Evolutionary conservation across 768 basidiomycete species (phyloP), one percentile per base, ranked within the genome.

Genomic region (Inosperma sp.): DNA sequence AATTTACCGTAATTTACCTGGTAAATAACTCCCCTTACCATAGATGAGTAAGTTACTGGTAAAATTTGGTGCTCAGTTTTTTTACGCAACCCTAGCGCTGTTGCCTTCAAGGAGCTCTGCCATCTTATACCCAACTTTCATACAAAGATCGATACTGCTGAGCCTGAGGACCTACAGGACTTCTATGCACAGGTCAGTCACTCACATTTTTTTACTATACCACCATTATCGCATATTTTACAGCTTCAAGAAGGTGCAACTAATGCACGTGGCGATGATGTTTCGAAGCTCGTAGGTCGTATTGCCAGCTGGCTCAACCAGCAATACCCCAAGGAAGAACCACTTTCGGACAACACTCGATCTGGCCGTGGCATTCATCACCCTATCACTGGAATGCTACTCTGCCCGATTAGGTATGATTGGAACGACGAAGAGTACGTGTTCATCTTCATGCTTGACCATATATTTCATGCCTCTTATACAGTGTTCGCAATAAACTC

Each of bases 241-340:
- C 2, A 67, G 65, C 40, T 67, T 16, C 49, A 55, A 7, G 29
- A 42, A 17, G 65, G 65, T 7, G 61, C 56, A 7, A 55, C 57
- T 40, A 56, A 55, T 13, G 64, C 61, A 0, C 42, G 55, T 7
- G 49, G 46, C 13, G 62, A 65, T 23, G 59, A 68, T 27, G 54
- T 60, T 8, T 42, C 51, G 7, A 40, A 40, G 1, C 22, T 62
- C 14, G 56, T 55, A 31, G 42, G 31, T 5, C 57, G 49, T 2
- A 41, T 66, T 7, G 44, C 21, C 5, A 30, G 12, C 31, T 46
- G 44, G 44, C 25, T 46, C 21, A 46, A 46, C 13, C 5, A 22
- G 16, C n/a, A 7, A 30, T 46, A 25, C 21, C 19, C 25, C n/a
- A 26, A 26, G 7, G 10, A 14, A 19, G 5, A 16, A n/a, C 17